phyloP scores from a whole-genome alignment of 2,329 filamentous ascomycete species.

The Cordyceps tenuipes region DNA sequence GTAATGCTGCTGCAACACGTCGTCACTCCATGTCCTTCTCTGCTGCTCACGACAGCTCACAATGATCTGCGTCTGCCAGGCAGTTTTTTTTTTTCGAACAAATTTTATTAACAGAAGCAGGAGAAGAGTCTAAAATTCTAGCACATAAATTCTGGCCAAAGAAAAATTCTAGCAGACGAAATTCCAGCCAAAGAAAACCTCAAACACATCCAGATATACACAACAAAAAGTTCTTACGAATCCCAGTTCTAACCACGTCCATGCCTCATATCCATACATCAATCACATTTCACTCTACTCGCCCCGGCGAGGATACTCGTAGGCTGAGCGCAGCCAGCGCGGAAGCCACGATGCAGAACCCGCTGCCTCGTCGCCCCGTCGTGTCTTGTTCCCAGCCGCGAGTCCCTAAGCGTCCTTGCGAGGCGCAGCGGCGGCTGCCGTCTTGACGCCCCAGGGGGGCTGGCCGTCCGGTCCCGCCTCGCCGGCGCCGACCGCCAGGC shows the following conservation, averaged over 20 bases:
- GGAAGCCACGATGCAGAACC: neutral
- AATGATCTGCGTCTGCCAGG: too few relatives aligned
- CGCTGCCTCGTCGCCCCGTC: neutral
- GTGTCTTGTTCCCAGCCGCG: neutral
- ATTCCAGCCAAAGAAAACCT: too few relatives aligned
- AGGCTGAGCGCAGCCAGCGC: conserved; percentile 10
- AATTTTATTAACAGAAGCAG: too few relatives aligned
- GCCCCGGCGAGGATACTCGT: neutral
- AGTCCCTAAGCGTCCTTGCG: conserved; percentile 1
- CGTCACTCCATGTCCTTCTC: too few relatives aligned
- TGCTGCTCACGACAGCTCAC: too few relatives aligned
- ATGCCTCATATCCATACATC: neutral
- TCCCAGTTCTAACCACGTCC: neutral
- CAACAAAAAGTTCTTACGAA: neutral
- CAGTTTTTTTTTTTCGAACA: too few relatives aligned
- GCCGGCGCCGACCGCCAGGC: neutral
- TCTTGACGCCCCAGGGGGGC: neutral
- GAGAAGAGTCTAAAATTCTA: too few relatives aligned
- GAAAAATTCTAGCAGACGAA: too few relatives aligned
- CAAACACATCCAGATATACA: neutral
- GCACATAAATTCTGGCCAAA: too few relatives aligned
- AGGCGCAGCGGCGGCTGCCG: neutral
- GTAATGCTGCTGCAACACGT: too few relatives aligned
- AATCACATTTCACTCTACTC: neutral
- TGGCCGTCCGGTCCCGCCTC: neutral